These are phyloP conservation scores for Pharnaceum exiguum DNA, from an alignment of 148 eudicot genomes.

Conservation along the genomic window DNA sequence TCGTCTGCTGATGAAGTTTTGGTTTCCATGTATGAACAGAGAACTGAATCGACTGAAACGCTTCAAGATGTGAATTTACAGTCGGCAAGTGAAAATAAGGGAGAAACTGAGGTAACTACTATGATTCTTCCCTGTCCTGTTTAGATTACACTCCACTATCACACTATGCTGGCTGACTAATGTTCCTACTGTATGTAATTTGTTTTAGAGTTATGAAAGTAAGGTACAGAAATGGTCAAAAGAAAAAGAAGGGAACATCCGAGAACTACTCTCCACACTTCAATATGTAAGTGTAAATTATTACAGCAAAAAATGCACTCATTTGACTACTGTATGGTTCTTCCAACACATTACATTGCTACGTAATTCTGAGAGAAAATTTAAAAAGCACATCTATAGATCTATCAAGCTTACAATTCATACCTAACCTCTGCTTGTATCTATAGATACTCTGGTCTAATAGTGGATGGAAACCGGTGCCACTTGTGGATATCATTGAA, in stretches of 20 bases:
- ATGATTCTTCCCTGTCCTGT: not conserved
- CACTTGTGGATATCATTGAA: conserved; percentile 85
- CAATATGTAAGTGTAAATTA: conserved; percentile 57
- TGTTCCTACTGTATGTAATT: not conserved
- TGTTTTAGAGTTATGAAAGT: conserved; percentile 46
- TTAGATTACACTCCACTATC: not conserved
- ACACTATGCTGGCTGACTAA: not conserved
- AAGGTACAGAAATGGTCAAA: conserved; percentile 71
- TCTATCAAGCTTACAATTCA: not conserved
- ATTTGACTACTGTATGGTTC: not conserved
- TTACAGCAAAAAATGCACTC: not conserved
- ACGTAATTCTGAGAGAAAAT: no score
- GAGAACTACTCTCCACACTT: conserved; percentile 79
- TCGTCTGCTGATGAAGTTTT: no score
- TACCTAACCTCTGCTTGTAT: not conserved
- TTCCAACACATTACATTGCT: no score
- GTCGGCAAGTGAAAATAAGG: conserved; percentile 24
- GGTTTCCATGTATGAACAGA: no score
- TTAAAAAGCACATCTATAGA: not conserved
- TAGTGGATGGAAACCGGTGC: conserved; percentile 93
- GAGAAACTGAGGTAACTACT: conserved; percentile 50
- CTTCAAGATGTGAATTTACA: conserved; percentile 21
- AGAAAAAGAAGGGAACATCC: conserved; percentile 90
- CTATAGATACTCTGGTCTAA: conserved; percentile 82
- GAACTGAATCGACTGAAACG: conserved; percentile 38